Evolutionary conservation across 2,329 filamentous ascomycete species (phyloP), one percentile per base, ranked within the genome.

Genomic region (Fusarium luffae): DNA sequence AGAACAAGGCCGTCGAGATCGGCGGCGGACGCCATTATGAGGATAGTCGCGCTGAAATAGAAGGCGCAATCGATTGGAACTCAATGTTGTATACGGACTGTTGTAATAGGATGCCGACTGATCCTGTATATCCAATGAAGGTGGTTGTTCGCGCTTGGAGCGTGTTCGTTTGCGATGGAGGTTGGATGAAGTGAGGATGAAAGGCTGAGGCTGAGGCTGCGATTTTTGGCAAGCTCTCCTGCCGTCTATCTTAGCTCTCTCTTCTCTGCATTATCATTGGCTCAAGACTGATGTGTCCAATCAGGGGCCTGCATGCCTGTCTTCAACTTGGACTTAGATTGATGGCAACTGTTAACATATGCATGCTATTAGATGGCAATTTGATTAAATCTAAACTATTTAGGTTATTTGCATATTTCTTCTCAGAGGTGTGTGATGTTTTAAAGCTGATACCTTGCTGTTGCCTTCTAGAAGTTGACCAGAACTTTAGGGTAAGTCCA

Each of bases 1-100:
- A 96, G 90, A 70, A 94, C 85, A 71, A 98, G 90, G 52, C 94
- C 89, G 77, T 98, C 94, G 70, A 88, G 85, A 72, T 89, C 88
- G 74, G 82, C 80, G 56, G 86, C 78, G 71, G 72, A 68, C 63
- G 89, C 85, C 89, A 91, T 91, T 62, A 65, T 80, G 69, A 72
- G 54, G 54, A 59, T 57, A 21, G 54, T 52, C 27, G 68, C 60
- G 57, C 56, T 37, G 49, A n/a, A 54, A 47, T 30, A 46, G 19
- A n/a, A 42, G 40, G 32, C 51, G 49, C 57, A 59, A 46, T 55
- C 46, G 7, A n/a, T 9, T 19, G 27, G 11, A 18, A 25, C 18
- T 41, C 7, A 41, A 18, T n/a, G 19, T 5, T 11, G 23, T n/a
- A 23, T 23, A 12, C 13, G 27, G 37, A 4, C 27, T 19, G 44